Evolutionary conservation across 768 basidiomycete genomes (phyloP).

Genomic region (Naganishia onofrii): DNA sequence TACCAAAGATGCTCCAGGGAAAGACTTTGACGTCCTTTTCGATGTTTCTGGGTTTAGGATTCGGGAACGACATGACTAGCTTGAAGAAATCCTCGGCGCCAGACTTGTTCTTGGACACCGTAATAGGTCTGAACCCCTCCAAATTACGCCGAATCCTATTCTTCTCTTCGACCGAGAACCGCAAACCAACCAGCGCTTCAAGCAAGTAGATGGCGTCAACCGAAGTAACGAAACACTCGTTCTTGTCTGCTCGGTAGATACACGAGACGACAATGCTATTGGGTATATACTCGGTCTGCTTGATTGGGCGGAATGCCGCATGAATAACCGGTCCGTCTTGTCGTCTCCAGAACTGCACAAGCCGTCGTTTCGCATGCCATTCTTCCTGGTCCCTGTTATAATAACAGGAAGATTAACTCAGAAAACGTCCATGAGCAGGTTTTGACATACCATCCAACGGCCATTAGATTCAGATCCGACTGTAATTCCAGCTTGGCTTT

Average conservation of each 20-base stretch:
- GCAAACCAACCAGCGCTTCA: conserved; percentile 69
- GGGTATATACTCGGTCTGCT: conserved; percentile 69
- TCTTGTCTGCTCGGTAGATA: conserved; percentile 76
- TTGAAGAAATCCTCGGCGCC: conserved; percentile 86
- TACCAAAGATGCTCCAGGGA: conserved; percentile 55
- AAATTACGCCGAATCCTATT: conserved; percentile 91
- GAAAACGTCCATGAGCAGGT: background rate
- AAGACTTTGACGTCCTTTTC: conserved; percentile 82
- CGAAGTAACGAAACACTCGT: conserved; percentile 82
- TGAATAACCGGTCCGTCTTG: conserved; percentile 74
- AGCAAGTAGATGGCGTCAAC: conserved; percentile 94
- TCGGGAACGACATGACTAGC: conserved; percentile 92
- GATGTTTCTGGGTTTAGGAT: conserved; percentile 91
- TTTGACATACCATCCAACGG: conserved; percentile 53
- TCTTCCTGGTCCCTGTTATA: conserved; percentile 60
- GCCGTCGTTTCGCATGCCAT: conserved; percentile 66
- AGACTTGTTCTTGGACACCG: conserved; percentile 78
- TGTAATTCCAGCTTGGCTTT: conserved; percentile 51
- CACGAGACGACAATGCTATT: conserved; percentile 85
- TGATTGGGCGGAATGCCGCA: conserved; percentile 72
- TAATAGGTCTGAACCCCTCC: conserved; percentile 85
- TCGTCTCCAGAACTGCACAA: conserved; percentile 78
- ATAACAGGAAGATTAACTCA: background rate
- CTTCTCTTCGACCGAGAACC: conserved; percentile 92
- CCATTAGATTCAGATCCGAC: conserved; percentile 54